These are phyloP conservation scores for Lactarius vividus DNA, from an alignment of 768 basidiomycete genomes.

Conservation along the genomic window DNA sequence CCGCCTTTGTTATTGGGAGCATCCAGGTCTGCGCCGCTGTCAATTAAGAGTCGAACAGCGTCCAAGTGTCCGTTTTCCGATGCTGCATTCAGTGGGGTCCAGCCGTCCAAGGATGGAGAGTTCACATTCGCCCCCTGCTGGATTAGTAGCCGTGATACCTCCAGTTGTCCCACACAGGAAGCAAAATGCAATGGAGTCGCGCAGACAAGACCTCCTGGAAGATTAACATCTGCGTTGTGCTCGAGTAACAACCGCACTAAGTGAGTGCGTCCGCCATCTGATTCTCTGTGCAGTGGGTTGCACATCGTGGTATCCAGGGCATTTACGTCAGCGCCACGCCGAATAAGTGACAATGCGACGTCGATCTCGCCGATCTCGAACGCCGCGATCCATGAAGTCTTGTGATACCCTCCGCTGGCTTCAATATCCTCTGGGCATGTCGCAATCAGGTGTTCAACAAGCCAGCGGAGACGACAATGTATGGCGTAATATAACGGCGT, in stretches of 20 bases:
- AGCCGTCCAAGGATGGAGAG: no score
- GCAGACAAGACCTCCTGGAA: no score
- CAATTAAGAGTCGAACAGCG: not conserved
- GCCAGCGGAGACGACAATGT: not conserved
- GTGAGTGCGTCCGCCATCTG: not conserved
- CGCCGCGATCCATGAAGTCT: not conserved
- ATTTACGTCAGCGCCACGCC: not conserved
- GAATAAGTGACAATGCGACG: not conserved
- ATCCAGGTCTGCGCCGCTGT: not conserved
- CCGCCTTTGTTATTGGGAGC: not conserved
- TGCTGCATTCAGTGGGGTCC: not conserved
- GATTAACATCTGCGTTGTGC: not conserved
- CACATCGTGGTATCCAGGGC: not conserved
- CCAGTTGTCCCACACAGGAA: not conserved
- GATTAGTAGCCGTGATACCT: not conserved
- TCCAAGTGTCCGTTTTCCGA: not conserved
- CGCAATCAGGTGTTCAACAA: not conserved
- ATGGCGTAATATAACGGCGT: slow-evolving; percentile 5
- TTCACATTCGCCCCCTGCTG: not conserved
- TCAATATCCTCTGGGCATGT: not conserved
- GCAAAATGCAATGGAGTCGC: not conserved
- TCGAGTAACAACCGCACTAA: not conserved
- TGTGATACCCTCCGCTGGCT: not conserved
- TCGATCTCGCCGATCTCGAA: not conserved
- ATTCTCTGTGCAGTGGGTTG: not conserved